These are phyloP conservation scores for Yarrowia sp. DNA, from an alignment of 805 yeast genomes.

Conservation along the genomic window DNA sequence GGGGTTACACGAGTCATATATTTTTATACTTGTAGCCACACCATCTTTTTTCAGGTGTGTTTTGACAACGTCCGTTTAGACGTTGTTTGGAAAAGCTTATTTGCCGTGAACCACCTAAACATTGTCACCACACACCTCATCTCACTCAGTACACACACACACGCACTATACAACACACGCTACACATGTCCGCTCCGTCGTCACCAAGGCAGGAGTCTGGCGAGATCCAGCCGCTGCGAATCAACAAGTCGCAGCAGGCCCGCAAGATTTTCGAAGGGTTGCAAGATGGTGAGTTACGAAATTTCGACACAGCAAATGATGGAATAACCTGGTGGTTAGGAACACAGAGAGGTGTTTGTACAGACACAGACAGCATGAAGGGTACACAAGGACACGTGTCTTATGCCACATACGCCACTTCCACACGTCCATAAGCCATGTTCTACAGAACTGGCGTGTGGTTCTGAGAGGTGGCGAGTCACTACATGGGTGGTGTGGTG, in stretches of 20 bases:
- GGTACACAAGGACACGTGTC: too few relatives aligned
- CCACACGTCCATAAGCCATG: too few relatives aligned
- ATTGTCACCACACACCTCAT: not conserved
- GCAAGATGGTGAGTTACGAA: constrained; percentile 25
- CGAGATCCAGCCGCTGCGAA: constrained; percentile 16
- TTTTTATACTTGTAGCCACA: too few relatives aligned
- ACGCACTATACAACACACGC: not conserved
- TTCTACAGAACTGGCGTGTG: too few relatives aligned
- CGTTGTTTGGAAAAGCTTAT: not conserved
- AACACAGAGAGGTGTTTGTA: not conserved
- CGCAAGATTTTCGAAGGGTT: constrained; percentile 20
- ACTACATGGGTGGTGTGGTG: too few relatives aligned
- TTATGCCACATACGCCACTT: too few relatives aligned
- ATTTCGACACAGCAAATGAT: too few relatives aligned
- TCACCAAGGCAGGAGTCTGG: constrained; percentile 13
- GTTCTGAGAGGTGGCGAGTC: too few relatives aligned
- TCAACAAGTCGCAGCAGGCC: constrained; percentile 14
- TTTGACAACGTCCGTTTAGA: not conserved
- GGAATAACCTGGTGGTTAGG: too few relatives aligned
- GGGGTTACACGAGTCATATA: too few relatives aligned
- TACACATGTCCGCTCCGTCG: constrained; percentile 21
- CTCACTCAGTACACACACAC: not conserved
- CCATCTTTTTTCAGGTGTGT: too few relatives aligned
- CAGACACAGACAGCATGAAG: too few relatives aligned
- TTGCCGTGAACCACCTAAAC: not conserved